Percentiles rank a stretch among this genome's conserved stretches.
Evolutionary conservation across 2,329 filamentous ascomycete species (phyloP).

Genomic region (Lojkania enalia): DNA sequence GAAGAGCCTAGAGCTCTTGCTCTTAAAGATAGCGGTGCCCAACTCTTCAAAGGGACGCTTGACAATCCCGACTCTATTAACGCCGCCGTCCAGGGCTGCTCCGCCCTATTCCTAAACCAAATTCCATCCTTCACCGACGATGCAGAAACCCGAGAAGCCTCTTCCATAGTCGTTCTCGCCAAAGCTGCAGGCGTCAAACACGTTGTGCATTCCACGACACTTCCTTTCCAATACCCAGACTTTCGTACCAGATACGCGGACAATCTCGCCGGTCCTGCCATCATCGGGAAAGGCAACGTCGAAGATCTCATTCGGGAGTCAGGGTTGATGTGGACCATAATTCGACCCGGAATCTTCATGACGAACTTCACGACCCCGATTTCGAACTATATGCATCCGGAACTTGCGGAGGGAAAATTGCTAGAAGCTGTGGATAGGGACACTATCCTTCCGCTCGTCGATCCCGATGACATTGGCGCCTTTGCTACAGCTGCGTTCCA

Average conservation of each 20-base stretch:
- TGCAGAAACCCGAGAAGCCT: slow-evolving; percentile 22
- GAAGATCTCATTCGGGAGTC: slow-evolving; percentile 43
- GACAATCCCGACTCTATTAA: slow-evolving; percentile 32
- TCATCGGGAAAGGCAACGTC: slow-evolving; percentile 48
- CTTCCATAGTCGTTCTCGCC: slow-evolving; percentile 29
- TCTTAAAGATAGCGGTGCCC: slow-evolving; percentile 34
- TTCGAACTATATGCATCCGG: slow-evolving; percentile 45
- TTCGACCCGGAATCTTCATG: slow-evolving; percentile 58
- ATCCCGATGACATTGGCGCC: slow-evolving; percentile 53
- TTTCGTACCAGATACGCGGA: slow-evolving; percentile 8
- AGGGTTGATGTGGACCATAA: slow-evolving; percentile 51
- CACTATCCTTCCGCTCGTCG: slow-evolving; percentile 50
- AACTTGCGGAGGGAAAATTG: slow-evolving; percentile 46
- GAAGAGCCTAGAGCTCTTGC: slow-evolving; percentile 27
- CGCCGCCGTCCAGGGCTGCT: slow-evolving; percentile 36
- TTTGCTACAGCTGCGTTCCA: slow-evolving; percentile 52
- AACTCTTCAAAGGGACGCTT: slow-evolving; percentile 36
- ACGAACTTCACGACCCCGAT: slow-evolving; percentile 54
- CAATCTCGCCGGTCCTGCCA: slow-evolving; percentile 14
- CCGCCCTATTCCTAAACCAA: slow-evolving; percentile 28
- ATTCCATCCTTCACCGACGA: slow-evolving; percentile 25
- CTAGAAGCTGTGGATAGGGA: slow-evolving; percentile 39
- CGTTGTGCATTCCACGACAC: slow-evolving; percentile 30
- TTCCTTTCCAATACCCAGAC: slow-evolving; percentile 19
- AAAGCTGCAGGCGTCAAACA: slow-evolving; percentile 36